Percentiles rank a stretch among this genome's conserved stretches.
These are phyloP conservation scores for Exophiala sp. DNA, from an alignment of 2,329 filamentous ascomycete genomes.

Conservation along the genomic window DNA sequence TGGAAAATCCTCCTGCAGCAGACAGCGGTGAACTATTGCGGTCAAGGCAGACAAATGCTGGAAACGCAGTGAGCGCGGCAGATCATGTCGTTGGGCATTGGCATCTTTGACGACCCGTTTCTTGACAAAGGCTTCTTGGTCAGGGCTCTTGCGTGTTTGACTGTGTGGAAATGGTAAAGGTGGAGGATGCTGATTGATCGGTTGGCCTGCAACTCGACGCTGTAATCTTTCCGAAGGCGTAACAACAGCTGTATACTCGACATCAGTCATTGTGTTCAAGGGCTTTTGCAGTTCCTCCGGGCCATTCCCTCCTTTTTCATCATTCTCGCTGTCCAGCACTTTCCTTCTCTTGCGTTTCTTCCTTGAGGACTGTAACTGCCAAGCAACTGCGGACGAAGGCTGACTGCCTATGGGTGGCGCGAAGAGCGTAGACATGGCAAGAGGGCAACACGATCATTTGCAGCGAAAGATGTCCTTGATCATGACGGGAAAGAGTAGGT, in stretches of 20 bases:
- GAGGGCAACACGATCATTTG: not conserved
- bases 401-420: not conserved
- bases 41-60: constrained; percentile 65
- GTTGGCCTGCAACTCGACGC: constrained; percentile 41
- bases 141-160: constrained; percentile 28
- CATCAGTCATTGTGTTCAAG: not conserved
- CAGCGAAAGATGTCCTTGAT: not conserved
- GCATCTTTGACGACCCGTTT: not conserved
- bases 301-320: constrained; percentile 2
- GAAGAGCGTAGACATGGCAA: constrained; percentile 6
- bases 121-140: not conserved
- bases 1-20: constrained; percentile 66
- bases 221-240: constrained; percentile 42
- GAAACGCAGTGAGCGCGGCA: constrained; percentile 37
- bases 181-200: constrained; percentile 38
- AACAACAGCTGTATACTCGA: constrained; percentile 29
- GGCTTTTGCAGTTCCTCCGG: constrained; percentile 4
- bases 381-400: not conserved
- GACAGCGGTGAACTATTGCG: constrained; percentile 66
- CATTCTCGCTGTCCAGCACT: constrained; percentile 2
- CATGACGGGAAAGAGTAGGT: not conserved
- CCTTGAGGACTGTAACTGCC: constrained; percentile 2
- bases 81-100: constrained; percentile 12
- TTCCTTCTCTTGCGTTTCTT: constrained; percentile 29
- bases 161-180: constrained; percentile 42